Percentiles rank a stretch among this genome's conserved stretches.
phyloP scores from a whole-genome alignment of 495 filamentous ascomycete genomes.

The Neurospora sp. region DNA sequence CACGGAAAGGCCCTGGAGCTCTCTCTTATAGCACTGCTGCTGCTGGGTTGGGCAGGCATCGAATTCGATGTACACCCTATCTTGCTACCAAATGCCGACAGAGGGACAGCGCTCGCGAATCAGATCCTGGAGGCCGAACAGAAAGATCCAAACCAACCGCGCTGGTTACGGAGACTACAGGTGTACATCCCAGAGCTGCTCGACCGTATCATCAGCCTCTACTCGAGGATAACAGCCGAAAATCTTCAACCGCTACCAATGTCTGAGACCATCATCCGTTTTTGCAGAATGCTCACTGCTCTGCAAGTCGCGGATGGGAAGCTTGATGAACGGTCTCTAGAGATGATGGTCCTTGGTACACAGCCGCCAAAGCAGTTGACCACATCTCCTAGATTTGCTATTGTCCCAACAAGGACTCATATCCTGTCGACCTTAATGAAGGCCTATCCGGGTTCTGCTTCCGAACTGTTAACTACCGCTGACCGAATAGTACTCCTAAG shows the following conservation, averaged over 20 bases:
- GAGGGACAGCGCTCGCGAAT: constrained; percentile 28
- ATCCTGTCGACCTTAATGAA: constrained; percentile 61
- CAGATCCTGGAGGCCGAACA: constrained; percentile 40
- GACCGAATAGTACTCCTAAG: constrained; percentile 71
- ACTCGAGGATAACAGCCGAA: constrained; percentile 72
- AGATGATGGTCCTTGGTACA: constrained; percentile 48
- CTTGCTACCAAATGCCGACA: constrained; percentile 38
- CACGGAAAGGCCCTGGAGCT: constrained; percentile 91
- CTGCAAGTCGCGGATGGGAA: constrained; percentile 59
- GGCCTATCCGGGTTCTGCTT: constrained; percentile 54
- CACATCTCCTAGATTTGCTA: constrained; percentile 35
- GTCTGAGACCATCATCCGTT: constrained; percentile 73
- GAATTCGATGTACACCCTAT: constrained; percentile 70
- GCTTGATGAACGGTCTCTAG: constrained; percentile 56
- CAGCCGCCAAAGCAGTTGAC: constrained; percentile 24
- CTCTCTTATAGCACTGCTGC: constrained; percentile 67
- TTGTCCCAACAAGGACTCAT: constrained; percentile 49
- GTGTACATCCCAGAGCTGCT: constrained; percentile 45
- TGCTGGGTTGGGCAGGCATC: constrained; percentile 75
- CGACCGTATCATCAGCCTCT: constrained; percentile 74
- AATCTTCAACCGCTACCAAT: constrained; percentile 70
- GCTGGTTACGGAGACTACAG: constrained; percentile 34
- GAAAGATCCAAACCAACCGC: constrained; percentile 29
- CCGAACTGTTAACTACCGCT: constrained; percentile 53
- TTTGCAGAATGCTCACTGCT: constrained; percentile 61